Evolutionary conservation across 140 eudicot species (phyloP).

Genomic region (Ambrosia hybrid): DNA sequence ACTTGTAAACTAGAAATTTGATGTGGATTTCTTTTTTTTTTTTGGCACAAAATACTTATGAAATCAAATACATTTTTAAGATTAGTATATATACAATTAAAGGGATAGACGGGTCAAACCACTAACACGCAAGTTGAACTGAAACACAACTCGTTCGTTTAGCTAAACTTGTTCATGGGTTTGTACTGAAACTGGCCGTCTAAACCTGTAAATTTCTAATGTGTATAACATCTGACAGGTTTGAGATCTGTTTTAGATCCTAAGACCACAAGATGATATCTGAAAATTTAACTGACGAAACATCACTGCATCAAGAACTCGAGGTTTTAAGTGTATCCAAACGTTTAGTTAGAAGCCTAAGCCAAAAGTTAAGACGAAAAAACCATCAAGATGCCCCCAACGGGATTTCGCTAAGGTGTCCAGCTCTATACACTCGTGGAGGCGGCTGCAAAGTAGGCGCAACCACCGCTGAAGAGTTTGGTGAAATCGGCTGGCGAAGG

Average conservation of each 20-base stretch:
- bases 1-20: too few species aligned
- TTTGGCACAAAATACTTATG: too few species aligned
- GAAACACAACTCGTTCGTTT: not conserved
- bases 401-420: conserved; percentile 73
- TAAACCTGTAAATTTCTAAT: not conserved
- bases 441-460: conserved; percentile 98
- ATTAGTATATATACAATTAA: too few species aligned
- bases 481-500: conserved; percentile 51
- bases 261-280: conserved; percentile 45
- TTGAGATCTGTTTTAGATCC: conserved; percentile 9
- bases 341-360: conserved; percentile 69
- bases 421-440: conserved; percentile 61
- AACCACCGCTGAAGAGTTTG: conserved; percentile 63
- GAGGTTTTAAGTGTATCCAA: conserved; percentile 73
- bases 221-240: conserved; percentile 17
- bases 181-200: not conserved
- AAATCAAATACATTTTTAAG: too few species aligned
- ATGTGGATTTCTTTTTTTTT: too few species aligned
- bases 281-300: conserved; percentile 49
- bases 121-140: not conserved
- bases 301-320: conserved; percentile 56
- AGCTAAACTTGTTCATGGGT: not conserved
- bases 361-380: conserved; percentile 76
- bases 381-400: conserved; percentile 41
- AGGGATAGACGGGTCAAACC: too few species aligned